These are phyloP conservation scores for Rauvolfia tetraphylla DNA, from an alignment of 257 asterid genomes.

Conservation along the genomic window DNA sequence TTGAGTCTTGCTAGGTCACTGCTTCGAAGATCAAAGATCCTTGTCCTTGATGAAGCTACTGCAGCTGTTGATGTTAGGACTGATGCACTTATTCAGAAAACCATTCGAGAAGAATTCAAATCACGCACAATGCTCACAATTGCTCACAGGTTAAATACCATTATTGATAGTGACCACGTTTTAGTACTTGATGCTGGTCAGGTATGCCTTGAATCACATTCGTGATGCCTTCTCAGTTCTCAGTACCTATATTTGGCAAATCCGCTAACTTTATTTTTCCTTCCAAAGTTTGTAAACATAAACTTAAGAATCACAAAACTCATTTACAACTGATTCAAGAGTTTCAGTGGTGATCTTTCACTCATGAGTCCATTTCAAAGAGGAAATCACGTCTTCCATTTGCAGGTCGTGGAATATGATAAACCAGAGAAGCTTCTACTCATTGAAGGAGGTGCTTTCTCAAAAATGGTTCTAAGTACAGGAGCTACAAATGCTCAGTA, in stretches of 20 bases:
- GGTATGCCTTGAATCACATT: constrained; percentile 36
- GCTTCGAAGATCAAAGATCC: constrained; percentile 92
- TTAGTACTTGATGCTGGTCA: constrained; percentile 87
- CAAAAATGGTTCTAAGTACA: constrained; percentile 95
- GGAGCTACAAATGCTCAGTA: constrained; percentile 92
- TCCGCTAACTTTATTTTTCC: background rate
- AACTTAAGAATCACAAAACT: background rate
- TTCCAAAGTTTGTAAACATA: background rate
- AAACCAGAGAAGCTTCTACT: constrained; percentile 66
- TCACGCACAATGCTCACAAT: constrained; percentile 94
- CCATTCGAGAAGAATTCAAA: constrained; percentile 86
- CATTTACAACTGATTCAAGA: background rate
- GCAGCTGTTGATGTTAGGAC: constrained; percentile 98
- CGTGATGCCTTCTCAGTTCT: background rate
- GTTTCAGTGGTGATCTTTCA: background rate
- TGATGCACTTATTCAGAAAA: constrained; percentile 92
- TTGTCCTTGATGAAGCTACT: constrained; percentile 97
- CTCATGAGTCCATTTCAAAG: background rate
- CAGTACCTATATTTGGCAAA: background rate
- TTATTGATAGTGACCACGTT: constrained; percentile 80
- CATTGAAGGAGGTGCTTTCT: constrained; percentile 73
- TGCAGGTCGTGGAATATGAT: constrained; percentile 78
- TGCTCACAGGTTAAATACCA: constrained; percentile 92
- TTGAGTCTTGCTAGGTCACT: constrained; percentile 91
- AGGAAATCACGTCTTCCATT: constrained; percentile 1